These are phyloP conservation scores for Pestalotiopsis fici DNA, from an alignment of 2,329 filamentous ascomycete species.

Conservation along the genomic window DNA sequence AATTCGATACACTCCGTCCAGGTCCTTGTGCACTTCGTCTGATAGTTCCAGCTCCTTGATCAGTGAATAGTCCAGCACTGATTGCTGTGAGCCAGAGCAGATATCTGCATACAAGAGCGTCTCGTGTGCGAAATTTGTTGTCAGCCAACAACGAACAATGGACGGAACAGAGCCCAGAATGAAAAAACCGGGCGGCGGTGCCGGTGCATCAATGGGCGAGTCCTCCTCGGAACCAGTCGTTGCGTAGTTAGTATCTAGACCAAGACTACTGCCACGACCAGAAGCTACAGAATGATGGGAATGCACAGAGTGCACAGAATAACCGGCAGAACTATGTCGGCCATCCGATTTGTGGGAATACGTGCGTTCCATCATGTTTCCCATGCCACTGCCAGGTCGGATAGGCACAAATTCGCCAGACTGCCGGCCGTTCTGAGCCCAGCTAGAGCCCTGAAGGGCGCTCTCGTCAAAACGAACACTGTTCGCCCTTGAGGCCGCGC, in stretches of 20 bases:
- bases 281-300: slow-evolving; percentile 72
- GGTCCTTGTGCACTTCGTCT: slow-evolving; percentile 64
- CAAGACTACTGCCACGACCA: slow-evolving; percentile 84
- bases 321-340: slow-evolving; percentile 88
- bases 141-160: slow-evolving; percentile 95
- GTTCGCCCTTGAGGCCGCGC: slow-evolving; percentile 88
- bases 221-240: slow-evolving; percentile 64
- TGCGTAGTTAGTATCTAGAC: slow-evolving; percentile 73
- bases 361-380: slow-evolving; percentile 84
- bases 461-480: slow-evolving; percentile 98
- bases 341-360: slow-evolving; percentile 96
- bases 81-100: slow-evolving; percentile 89
- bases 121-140: slow-evolving; percentile 84
- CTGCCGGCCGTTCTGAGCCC: slow-evolving; percentile 79
- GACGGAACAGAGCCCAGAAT: slow-evolving; percentile 87
- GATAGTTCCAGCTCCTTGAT: slow-evolving; percentile 73
- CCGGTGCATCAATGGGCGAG: slow-evolving; percentile 71
- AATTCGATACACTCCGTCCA: slow-evolving; percentile 68
- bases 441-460: slow-evolving; percentile 83
- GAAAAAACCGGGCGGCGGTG: slow-evolving; percentile 81
- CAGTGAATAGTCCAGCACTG: slow-evolving; percentile 75
- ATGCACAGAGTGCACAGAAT: slow-evolving; percentile 68
- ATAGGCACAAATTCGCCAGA: slow-evolving; percentile 80
- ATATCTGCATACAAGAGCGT: slow-evolving; percentile 88
- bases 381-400: slow-evolving; percentile 78